Percentiles rank a stretch among this genome's conserved stretches.
These are phyloP conservation scores for Penicillium hesseltinei DNA, from an alignment of 2,329 filamentous ascomycete species.

Conservation along the genomic window DNA sequence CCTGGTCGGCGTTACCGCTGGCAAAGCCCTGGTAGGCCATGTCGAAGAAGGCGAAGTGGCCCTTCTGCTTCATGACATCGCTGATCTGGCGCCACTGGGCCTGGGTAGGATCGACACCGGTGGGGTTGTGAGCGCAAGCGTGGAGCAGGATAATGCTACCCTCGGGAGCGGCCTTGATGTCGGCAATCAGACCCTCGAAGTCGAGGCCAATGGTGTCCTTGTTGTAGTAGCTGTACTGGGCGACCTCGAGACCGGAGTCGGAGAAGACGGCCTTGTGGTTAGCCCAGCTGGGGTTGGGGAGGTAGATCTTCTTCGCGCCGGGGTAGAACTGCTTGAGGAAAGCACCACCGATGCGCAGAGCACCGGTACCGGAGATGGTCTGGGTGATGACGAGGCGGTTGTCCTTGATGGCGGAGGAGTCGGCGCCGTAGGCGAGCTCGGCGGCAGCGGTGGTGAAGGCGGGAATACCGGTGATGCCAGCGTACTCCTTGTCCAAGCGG, in stretches of 20 bases:
- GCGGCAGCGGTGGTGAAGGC: conserved; percentile 92
- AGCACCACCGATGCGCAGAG: conserved; percentile 87
- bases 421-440: conserved; percentile 81
- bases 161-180: conserved; percentile 84
- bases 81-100: conserved; percentile 94
- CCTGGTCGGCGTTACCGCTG: conserved; percentile 83
- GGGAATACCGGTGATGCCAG: conserved; percentile 93
- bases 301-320: conserved; percentile 90
- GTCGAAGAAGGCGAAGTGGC: conserved; percentile 95
- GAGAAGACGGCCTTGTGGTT: conserved; percentile 97
- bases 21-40: conserved; percentile 99
- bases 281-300: conserved; percentile 94
- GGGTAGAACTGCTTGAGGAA: conserved; percentile 93
- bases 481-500: conserved; percentile 93
- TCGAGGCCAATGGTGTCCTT: conserved; percentile 97
- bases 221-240: conserved; percentile 99
- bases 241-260: conserved; percentile 84
- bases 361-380: conserved; percentile 96
- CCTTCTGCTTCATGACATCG: conserved; percentile 77
- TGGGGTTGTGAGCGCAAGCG: conserved; percentile 97
- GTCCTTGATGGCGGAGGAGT: conserved; percentile 71
- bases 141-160: conserved; percentile 91
- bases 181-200: conserved; percentile 87
- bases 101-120: conserved; percentile 86
- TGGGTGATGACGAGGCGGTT: conserved; percentile 87